Conservation (phyloP, 2,329 filamentous ascomycete genomes). For the Penicillium sp. region DNA sequence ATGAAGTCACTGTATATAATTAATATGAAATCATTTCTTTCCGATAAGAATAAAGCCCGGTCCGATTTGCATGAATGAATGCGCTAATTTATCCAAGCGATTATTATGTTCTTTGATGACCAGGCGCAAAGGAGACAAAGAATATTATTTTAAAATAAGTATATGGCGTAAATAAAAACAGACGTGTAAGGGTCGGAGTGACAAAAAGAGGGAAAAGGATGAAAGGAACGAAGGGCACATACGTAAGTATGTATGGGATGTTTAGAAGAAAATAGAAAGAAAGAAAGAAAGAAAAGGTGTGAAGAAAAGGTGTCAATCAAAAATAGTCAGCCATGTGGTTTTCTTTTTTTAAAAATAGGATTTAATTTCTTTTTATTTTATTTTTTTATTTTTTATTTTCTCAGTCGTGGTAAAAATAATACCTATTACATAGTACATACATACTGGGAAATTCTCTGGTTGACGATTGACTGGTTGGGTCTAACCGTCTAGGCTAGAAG, state of each 20-base stretch:
- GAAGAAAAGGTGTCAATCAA: constrained; percentile 3
- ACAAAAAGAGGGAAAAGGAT: neutral
- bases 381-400: neutral
- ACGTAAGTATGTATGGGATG: constrained; percentile 1
- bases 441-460: neutral
- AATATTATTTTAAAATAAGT: constrained; percentile 16
- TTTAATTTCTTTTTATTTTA: constrained; percentile 2
- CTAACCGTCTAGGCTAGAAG: neutral
- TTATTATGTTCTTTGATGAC: neutral
- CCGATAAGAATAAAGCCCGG: neutral
- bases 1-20: neutral
- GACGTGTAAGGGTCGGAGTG: neutral
- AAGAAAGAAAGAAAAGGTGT: neutral
- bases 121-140: constrained; percentile 12
- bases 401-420: constrained; percentile 3
- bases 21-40: neutral
- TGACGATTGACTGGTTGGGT: neutral
- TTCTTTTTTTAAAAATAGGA: constrained; percentile 5
- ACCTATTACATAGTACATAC: neutral
- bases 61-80: neutral
- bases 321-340: constrained; percentile 12
- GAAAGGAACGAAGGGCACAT: neutral
- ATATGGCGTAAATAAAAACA: constrained; percentile 5
- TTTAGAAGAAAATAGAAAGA: constrained; percentile 1
- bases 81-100: neutral